These are phyloP conservation scores for Scheffersomyces coipomensis DNA, from an alignment of 805 yeast species.

Conservation along the genomic window DNA sequence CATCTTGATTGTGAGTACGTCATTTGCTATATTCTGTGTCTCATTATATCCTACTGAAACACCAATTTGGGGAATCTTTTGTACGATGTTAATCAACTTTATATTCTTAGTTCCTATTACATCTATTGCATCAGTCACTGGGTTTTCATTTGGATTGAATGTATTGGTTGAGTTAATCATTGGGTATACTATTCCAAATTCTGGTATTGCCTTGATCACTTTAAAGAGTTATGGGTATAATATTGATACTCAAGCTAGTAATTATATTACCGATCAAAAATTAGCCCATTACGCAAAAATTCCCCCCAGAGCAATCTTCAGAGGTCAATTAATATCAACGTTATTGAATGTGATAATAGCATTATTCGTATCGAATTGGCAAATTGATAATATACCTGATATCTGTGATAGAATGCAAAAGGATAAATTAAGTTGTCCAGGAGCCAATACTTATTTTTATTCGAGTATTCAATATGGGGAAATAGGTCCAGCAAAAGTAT, in stretches of 20 bases:
- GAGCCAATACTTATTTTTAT: slow-evolving; percentile 49
- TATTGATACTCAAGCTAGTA: slow-evolving; percentile 64
- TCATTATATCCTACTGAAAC: slow-evolving; percentile 50
- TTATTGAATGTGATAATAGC: slow-evolving; percentile 33
- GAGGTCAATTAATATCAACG: slow-evolving; percentile 41
- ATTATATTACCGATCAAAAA: slow-evolving; percentile 46
- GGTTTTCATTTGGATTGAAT: slow-evolving; percentile 55
- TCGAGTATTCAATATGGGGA: slow-evolving; percentile 56
- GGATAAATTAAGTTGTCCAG: slow-evolving; percentile 38
- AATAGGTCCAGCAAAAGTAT: slow-evolving; percentile 59
- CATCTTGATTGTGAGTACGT: slow-evolving; percentile 45
- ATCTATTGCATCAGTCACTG: slow-evolving; percentile 61
- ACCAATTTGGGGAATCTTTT: slow-evolving; percentile 62
- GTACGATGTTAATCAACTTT: slow-evolving; percentile 54
- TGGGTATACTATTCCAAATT: slow-evolving; percentile 63
- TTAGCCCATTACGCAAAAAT: slow-evolving; percentile 58
- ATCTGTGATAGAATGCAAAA: slow-evolving; percentile 36
- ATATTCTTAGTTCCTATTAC: slow-evolving; percentile 61
- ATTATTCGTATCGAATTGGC: slow-evolving; percentile 39
- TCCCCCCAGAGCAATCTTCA: slow-evolving; percentile 60
- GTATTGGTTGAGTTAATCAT: slow-evolving; percentile 63
- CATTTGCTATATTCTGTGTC: slow-evolving; percentile 44
- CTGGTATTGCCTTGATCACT: slow-evolving; percentile 57
- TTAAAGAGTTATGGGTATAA: slow-evolving; percentile 48
- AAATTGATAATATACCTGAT: slow-evolving; percentile 31